phyloP scores from a whole-genome alignment of 2,329 filamentous ascomycete species.

The Aspergillus neoniger region DNA sequence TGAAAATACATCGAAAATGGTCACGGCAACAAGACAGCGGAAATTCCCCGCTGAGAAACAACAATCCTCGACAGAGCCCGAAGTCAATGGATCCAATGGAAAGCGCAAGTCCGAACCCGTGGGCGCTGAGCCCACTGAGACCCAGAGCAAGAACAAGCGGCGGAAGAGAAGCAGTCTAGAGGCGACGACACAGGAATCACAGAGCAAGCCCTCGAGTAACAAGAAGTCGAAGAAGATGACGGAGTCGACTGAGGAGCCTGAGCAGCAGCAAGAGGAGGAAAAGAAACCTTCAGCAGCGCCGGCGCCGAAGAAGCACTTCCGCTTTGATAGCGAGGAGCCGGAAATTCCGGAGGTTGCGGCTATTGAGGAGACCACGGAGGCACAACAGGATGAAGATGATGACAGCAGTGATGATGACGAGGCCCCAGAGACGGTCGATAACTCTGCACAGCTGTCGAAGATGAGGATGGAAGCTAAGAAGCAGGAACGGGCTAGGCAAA shows the following conservation, averaged over 20 bases:
- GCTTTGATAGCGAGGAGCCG: slow-evolving; percentile 47
- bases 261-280: slow-evolving; percentile 19
- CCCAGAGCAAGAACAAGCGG: slow-evolving; percentile 34
- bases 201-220: slow-evolving; percentile 17
- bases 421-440: slow-evolving; percentile 46
- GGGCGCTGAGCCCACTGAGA: slow-evolving; percentile 25
- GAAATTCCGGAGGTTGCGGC: slow-evolving; percentile 23
- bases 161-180: slow-evolving; percentile 34
- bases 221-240: neutral
- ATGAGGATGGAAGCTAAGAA: slow-evolving; percentile 44
- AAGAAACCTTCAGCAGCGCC: slow-evolving; percentile 11
- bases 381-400: slow-evolving; percentile 27
- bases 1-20: slow-evolving; percentile 34
- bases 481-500: slow-evolving; percentile 39
- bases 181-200: slow-evolving; percentile 17
- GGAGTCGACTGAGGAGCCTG: slow-evolving; percentile 10
- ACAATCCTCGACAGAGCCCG: slow-evolving; percentile 14
- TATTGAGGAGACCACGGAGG: slow-evolving; percentile 23
- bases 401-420: slow-evolving; percentile 43
- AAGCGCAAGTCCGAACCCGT: slow-evolving; percentile 37
- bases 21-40: slow-evolving; percentile 35
- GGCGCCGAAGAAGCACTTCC: slow-evolving; percentile 34
- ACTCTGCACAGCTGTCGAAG: slow-evolving; percentile 41
- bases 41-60: slow-evolving; percentile 22
- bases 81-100: slow-evolving; percentile 26